Evolutionary conservation across 2,329 filamentous ascomycete genomes (phyloP).

Genomic region (Phialophora expanda): DNA sequence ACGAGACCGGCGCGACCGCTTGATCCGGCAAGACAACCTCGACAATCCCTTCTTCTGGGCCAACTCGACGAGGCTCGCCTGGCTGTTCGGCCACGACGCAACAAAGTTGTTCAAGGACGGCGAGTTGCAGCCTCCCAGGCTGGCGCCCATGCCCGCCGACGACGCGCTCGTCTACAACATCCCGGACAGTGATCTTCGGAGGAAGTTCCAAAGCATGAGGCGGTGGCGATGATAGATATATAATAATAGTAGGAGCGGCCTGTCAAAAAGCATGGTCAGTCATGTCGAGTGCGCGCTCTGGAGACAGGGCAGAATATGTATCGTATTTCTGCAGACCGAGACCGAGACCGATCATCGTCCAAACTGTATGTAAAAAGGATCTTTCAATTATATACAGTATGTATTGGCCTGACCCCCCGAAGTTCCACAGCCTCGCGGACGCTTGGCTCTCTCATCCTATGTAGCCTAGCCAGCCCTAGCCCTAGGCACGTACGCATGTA

Average conservation of each 20-base stretch:
- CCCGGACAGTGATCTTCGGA: conserved; percentile 14
- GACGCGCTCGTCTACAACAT: conserved; percentile 27
- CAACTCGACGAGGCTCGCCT: conserved; percentile 38
- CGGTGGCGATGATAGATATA: neutral
- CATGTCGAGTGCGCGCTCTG: neutral
- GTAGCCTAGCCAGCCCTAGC: too few species aligned
- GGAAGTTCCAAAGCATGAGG: conserved; percentile 16
- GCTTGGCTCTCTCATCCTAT: neutral
- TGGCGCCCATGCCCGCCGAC: conserved; percentile 24
- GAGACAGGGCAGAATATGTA: neutral
- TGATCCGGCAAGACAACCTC: conserved; percentile 40
- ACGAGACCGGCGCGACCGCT: conserved; percentile 39
- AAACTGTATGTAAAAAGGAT: too few species aligned
- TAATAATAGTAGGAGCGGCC: neutral
- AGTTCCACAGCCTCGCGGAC: neutral
- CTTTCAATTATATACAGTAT: too few species aligned
- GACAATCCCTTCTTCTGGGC: conserved; percentile 44
- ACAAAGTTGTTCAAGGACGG: conserved; percentile 15
- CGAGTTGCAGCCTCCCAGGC: conserved; percentile 23
- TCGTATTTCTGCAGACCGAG: too few species aligned
- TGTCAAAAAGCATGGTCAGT: neutral
- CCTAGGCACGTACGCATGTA: too few species aligned
- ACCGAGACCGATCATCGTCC: too few species aligned
- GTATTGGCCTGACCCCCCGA: too few species aligned
- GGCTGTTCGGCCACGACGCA: conserved; percentile 42